These are phyloP conservation scores for Naganishia vishniacii DNA, from an alignment of 768 basidiomycete genomes.

Conservation along the genomic window DNA sequence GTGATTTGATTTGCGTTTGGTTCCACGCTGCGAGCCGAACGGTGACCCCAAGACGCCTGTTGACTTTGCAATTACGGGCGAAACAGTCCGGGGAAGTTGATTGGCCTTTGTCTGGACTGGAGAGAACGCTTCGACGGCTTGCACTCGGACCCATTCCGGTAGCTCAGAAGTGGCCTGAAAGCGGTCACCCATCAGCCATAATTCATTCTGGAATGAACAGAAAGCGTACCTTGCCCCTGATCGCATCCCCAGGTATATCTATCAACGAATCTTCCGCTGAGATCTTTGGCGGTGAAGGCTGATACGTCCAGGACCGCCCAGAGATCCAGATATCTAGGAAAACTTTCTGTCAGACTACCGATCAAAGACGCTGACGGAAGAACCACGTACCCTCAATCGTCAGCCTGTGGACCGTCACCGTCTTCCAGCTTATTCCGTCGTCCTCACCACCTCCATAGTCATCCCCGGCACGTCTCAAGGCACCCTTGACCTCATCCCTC, in stretches of 20 bases:
- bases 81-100: background rate
- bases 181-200: background rate
- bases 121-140: background rate
- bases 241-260: background rate
- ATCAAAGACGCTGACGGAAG: background rate
- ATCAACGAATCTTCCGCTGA: background rate
- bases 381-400: constrained; percentile 2
- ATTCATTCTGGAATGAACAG: no score
- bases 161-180: background rate
- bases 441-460: background rate
- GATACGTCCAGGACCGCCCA: constrained; percentile 11
- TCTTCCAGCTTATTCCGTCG: background rate
- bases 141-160: background rate
- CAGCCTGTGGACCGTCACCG: background rate
- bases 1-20: constrained; percentile 2
- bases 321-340: background rate
- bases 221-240: background rate
- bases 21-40: background rate
- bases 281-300: background rate
- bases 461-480: background rate
- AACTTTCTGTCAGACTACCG: background rate
- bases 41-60: background rate
- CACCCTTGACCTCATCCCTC: background rate
- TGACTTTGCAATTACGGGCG: background rate
- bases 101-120: background rate